phyloP scores from a whole-genome alignment of 306 rosid species.

The Glycine latifolia region DNA sequence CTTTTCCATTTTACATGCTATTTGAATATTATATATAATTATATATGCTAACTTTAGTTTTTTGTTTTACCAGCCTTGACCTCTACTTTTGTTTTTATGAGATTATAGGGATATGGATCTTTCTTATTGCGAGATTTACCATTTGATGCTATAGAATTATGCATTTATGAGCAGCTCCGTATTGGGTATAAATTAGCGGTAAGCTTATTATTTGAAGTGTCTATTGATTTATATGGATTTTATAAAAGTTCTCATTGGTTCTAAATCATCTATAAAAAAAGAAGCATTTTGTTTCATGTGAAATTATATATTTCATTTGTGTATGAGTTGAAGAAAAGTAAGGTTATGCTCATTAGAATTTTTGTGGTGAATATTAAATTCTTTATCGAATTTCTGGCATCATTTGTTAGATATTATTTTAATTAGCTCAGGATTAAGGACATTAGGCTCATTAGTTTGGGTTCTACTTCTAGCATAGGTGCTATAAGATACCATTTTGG shows the following conservation, averaged over 20 bases:
- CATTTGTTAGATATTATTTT: not conserved
- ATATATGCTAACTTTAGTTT: constrained; percentile 6
- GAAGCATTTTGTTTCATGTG: constrained; percentile 15
- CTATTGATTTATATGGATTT: constrained; percentile 29
- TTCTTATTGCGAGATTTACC: constrained; percentile 87
- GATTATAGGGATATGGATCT: constrained; percentile 78
- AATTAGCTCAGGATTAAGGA: constrained; percentile 21
- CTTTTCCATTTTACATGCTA: constrained; percentile 10
- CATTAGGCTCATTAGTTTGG: not conserved
- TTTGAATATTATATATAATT: not conserved
- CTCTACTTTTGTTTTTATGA: constrained; percentile 10
- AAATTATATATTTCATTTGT: not conserved
- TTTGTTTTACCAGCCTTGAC: constrained; percentile 35
- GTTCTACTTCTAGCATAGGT: not conserved
- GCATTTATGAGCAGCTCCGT: constrained; percentile 85
- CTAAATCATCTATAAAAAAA: not conserved
- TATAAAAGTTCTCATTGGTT: constrained; percentile 6
- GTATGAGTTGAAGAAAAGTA: constrained; percentile 17
- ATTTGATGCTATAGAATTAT: constrained; percentile 81
- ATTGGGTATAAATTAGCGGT: constrained; percentile 81
- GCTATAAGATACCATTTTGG: not conserved
- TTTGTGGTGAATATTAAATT: not conserved
- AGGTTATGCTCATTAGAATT: not conserved
- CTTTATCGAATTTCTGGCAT: constrained; percentile 11
- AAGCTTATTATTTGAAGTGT: constrained; percentile 46